Evolutionary conservation across 805 yeast genomes (phyloP).

Genomic region (Myxozyma geophila): DNA sequence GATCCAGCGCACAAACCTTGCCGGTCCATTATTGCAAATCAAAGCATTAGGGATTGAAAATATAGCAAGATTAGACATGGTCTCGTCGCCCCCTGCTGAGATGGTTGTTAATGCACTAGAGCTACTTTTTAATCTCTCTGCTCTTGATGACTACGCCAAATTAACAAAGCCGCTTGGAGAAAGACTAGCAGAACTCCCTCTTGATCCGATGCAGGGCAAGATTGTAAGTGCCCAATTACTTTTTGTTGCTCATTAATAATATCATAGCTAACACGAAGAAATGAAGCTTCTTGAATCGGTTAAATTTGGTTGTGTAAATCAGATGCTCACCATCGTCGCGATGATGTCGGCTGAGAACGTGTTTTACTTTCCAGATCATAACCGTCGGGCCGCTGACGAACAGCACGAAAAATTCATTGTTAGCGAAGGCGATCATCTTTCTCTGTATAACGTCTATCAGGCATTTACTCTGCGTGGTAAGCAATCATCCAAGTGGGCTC

Average conservation of each 20-base stretch:
- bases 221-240: conserved; percentile 47
- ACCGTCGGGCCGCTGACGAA: conserved; percentile 68
- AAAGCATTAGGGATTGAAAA: conserved; percentile 68
- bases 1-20: conserved; percentile 75
- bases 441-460: conserved; percentile 58
- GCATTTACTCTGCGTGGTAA: conserved; percentile 36
- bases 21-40: conserved; percentile 66
- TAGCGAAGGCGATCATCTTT: conserved; percentile 79
- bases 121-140: conserved; percentile 76
- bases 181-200: conserved; percentile 70
- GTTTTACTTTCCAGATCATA: conserved; percentile 67
- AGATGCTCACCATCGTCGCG: conserved; percentile 70
- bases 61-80: conserved; percentile 65
- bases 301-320: conserved; percentile 64
- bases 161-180: conserved; percentile 62
- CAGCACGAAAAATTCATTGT: conserved; percentile 66
- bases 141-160: conserved; percentile 69
- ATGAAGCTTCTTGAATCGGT: conserved; percentile 52
- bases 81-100: conserved; percentile 76
- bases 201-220: conserved; percentile 73
- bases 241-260: not conserved
- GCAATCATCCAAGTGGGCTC: conserved; percentile 65
- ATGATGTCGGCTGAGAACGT: conserved; percentile 80
- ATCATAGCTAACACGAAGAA: too few relatives aligned
- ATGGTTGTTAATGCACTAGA: conserved; percentile 69